phyloP scores from a whole-genome alignment of 352 stramenopile genomes.

The Phytopythium cucurbitacearum region DNA sequence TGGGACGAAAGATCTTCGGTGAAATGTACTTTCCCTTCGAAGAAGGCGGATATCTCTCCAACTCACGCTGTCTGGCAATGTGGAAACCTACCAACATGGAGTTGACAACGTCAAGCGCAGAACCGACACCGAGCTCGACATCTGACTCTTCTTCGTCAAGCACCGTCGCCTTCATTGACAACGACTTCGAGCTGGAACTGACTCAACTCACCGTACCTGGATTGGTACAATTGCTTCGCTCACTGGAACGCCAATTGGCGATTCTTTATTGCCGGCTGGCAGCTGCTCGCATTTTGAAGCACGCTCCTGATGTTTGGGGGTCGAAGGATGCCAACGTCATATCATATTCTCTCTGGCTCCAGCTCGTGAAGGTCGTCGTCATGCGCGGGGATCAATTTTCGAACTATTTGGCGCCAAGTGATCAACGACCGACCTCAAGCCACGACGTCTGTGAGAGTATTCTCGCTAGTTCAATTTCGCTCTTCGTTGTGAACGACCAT shows the following conservation, averaged over 20 bases:
- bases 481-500: background rate
- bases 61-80: constrained; percentile 25
- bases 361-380: constrained; percentile 45
- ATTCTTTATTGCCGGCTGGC: constrained; percentile 32
- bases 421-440: too few species aligned
- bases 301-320: background rate
- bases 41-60: constrained; percentile 67
- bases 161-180: background rate
- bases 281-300: constrained; percentile 12
- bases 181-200: constrained; percentile 20
- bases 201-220: constrained; percentile 12
- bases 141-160: background rate
- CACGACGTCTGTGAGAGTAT: background rate
- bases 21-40: constrained; percentile 88
- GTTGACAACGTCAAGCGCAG: constrained; percentile 11
- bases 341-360: constrained; percentile 18
- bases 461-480: background rate
- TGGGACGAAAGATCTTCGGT: constrained; percentile 75
- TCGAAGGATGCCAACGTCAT: background rate
- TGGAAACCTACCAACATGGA: constrained; percentile 28
- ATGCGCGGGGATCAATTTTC: constrained; percentile 49
- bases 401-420: background rate
- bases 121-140: constrained; percentile 5
- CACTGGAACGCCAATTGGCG: constrained; percentile 19
- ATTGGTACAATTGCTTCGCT: constrained; percentile 13